phyloP scores from a whole-genome alignment of 83 land plant species.

The Picea abies region DNA sequence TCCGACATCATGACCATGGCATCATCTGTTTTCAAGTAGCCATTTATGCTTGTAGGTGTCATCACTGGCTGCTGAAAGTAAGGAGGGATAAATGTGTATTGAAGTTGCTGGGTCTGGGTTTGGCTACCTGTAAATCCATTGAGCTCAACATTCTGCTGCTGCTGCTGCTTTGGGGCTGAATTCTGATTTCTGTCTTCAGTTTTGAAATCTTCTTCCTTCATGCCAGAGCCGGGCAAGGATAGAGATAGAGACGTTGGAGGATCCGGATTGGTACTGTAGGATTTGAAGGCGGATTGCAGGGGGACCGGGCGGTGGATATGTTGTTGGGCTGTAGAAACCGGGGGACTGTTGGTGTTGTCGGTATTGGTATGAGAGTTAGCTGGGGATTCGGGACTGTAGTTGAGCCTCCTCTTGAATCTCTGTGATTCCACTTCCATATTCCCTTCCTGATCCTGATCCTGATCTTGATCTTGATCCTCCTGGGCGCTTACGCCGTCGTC shows the following conservation, averaged over 20 bases:
- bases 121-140: not conserved
- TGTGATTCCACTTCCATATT: slow-evolving; percentile 12
- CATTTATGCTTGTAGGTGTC: not conserved
- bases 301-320: slow-evolving; percentile 5
- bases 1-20: slow-evolving; percentile 14
- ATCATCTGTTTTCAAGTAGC: slow-evolving; percentile 10
- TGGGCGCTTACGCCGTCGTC: not conserved
- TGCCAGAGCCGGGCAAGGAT: slow-evolving; percentile 48
- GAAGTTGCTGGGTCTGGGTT: not conserved
- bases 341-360: not conserved
- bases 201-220: not conserved
- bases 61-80: not conserved
- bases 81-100: slow-evolving; percentile 4
- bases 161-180: not conserved
- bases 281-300: slow-evolving; percentile 14
- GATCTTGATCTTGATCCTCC: not conserved
- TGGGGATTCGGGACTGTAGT: slow-evolving; percentile 8
- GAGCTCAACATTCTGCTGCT: not conserved
- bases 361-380: not conserved
- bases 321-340: not conserved
- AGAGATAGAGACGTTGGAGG: slow-evolving; percentile 45
- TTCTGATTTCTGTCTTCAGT: not conserved
- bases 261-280: slow-evolving; percentile 22
- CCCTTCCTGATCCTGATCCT: not conserved
- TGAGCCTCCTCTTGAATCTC: slow-evolving; percentile 13